These are phyloP conservation scores for Wickerhamomyces sp. DNA, from an alignment of 1,139 yeast genomes.

Conservation along the genomic window DNA sequence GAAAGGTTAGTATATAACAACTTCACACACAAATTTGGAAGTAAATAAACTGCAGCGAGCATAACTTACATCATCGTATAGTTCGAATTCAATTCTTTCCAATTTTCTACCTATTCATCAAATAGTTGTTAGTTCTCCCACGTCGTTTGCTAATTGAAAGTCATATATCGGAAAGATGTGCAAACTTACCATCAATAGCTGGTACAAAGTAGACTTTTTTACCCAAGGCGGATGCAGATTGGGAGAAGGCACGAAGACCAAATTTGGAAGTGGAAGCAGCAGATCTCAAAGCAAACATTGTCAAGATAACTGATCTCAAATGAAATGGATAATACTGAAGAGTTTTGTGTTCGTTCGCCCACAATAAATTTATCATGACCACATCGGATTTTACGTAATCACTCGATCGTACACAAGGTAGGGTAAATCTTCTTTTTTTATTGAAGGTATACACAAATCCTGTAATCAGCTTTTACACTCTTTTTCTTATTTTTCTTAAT, in stretches of 20 bases:
- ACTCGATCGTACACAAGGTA: no score
- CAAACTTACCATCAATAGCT: conserved; percentile 42
- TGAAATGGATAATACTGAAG: no score
- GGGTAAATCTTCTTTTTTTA: no score
- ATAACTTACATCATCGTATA: conserved; percentile 65
- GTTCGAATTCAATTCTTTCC: conserved; percentile 74
- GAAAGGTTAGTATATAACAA: conserved; percentile 24
- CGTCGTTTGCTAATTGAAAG: background rate
- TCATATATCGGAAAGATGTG: background rate
- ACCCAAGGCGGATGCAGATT: conserved; percentile 31
- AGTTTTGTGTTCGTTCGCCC: no score
- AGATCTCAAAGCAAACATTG: conserved; percentile 1
- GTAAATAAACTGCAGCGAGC: background rate
- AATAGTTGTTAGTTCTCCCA: background rate
- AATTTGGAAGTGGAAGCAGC: conserved; percentile 7
- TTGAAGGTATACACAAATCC: no score
- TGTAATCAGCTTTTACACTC: no score
- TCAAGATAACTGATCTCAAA: no score
- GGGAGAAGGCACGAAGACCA: conserved; percentile 35
- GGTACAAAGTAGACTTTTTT: conserved; percentile 55
- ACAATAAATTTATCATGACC: no score
- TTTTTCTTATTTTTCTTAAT: no score
- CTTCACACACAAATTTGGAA: background rate
- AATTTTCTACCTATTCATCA: conserved; percentile 29
- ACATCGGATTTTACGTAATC: no score